phyloP scores from a whole-genome alignment of 2,329 filamentous ascomycete species.

The Arthrobotrys iridis region DNA sequence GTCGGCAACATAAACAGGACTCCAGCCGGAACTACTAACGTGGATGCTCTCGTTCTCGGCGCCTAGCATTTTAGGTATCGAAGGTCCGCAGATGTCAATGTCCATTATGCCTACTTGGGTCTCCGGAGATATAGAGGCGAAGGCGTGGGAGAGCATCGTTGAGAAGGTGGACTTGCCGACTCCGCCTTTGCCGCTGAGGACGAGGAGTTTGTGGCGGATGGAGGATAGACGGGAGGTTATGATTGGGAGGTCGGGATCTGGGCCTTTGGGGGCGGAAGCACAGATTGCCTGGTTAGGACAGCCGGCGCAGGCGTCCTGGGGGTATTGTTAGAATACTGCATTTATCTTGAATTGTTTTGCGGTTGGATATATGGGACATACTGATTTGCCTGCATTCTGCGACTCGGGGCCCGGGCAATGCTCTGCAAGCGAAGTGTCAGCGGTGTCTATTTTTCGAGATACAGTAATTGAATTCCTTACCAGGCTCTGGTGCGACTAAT shows the following conservation, averaged over 20 bases:
- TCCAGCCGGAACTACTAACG: slow-evolving; percentile 87
- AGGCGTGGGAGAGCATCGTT: slow-evolving; percentile 85
- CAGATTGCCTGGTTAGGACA: slow-evolving; percentile 97
- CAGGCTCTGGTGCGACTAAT: slow-evolving; percentile 90
- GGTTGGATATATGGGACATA: slow-evolving; percentile 11
- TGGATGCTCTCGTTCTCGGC: slow-evolving; percentile 94
- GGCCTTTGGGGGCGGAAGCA: slow-evolving; percentile 91
- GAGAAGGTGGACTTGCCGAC: slow-evolving; percentile 97
- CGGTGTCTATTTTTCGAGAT: not conserved
- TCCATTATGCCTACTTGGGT: slow-evolving; percentile 94
- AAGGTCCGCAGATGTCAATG: slow-evolving; percentile 95
- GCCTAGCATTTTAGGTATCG: slow-evolving; percentile 98
- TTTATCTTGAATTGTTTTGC: slow-evolving; percentile 63
- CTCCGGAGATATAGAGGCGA: slow-evolving; percentile 77
- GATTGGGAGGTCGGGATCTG: slow-evolving; percentile 89
- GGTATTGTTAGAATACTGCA: slow-evolving; percentile 62
- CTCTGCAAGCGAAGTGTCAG: slow-evolving; percentile 65
- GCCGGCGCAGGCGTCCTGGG: slow-evolving; percentile 85
- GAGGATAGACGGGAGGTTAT: slow-evolving; percentile 83
- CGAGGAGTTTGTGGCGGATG: slow-evolving; percentile 90
- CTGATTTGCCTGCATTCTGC: slow-evolving; percentile 70
- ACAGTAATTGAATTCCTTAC: slow-evolving; percentile 60
- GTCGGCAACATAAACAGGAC: slow-evolving; percentile 92
- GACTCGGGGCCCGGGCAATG: slow-evolving; percentile 94
- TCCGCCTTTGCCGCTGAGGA: slow-evolving; percentile 93